These are phyloP conservation scores for Annulohypoxylon maeteangense DNA, from an alignment of 495 filamentous ascomycete species.

Conservation along the genomic window DNA sequence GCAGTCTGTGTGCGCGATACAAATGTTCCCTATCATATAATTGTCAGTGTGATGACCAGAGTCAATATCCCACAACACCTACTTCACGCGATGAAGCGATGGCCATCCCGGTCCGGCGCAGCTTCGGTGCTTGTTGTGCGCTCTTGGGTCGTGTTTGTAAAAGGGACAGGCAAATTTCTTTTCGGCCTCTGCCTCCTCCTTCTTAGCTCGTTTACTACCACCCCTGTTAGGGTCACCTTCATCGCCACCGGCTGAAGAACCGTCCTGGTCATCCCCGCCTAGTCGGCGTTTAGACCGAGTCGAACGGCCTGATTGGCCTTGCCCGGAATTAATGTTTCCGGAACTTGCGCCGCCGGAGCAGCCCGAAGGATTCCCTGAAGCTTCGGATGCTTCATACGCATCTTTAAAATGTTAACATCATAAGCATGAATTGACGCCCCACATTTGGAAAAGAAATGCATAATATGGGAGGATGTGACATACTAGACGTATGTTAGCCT, in stretches of 20 bases:
- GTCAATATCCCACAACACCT: constrained; percentile 18
- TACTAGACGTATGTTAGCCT: constrained; percentile 29
- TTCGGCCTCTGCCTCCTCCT: constrained; percentile 34
- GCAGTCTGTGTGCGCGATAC: constrained; percentile 54
- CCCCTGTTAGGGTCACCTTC: constrained; percentile 42
- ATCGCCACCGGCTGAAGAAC: constrained; percentile 39
- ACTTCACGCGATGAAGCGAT: constrained; percentile 59
- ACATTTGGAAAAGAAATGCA: neutral
- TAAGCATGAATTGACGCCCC: neutral
- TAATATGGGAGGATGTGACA: constrained; percentile 5
- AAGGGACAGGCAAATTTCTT: constrained; percentile 56
- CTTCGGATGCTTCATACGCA: constrained; percentile 45
- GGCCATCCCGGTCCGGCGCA: constrained; percentile 57
- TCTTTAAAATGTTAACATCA: constrained; percentile 24
- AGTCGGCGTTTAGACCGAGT: constrained; percentile 44
- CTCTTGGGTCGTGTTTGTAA: constrained; percentile 52
- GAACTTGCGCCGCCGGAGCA: constrained; percentile 8
- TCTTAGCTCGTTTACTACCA: constrained; percentile 45
- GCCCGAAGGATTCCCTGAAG: constrained; percentile 26
- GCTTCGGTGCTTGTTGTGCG: constrained; percentile 49
- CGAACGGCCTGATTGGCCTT: constrained; percentile 23
- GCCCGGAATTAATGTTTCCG: constrained; percentile 18
- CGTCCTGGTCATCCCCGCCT: constrained; percentile 39
- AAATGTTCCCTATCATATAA: constrained; percentile 53
- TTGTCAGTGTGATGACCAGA: constrained; percentile 3